phyloP scores from a whole-genome alignment of 345 rosid genomes.

The Linum lewisii region DNA sequence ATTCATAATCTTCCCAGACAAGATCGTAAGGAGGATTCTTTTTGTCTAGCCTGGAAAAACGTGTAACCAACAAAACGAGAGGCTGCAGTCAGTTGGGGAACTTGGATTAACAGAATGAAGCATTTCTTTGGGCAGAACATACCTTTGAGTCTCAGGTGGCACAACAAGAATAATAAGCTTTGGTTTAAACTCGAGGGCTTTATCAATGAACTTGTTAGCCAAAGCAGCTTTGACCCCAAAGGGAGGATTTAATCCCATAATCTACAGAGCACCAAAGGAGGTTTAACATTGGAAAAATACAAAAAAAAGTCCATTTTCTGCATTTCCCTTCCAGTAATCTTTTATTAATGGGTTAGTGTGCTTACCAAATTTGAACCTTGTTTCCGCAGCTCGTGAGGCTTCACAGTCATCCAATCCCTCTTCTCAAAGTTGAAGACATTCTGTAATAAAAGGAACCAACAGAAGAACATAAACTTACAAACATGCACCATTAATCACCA shows the following conservation, averaged over 20 bases:
- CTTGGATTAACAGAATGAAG: constrained; percentile 3
- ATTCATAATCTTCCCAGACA: constrained; percentile 59
- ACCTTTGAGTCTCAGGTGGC: constrained; percentile 86
- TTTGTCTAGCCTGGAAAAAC: constrained; percentile 53
- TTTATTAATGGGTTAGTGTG: constrained; percentile 6
- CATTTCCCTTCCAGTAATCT: not conserved
- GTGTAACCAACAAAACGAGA: constrained; percentile 3
- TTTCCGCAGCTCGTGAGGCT: constrained; percentile 47
- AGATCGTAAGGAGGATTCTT: constrained; percentile 57
- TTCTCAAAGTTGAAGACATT: constrained; percentile 62
- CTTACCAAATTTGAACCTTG: constrained; percentile 68
- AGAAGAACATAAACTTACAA: not conserved
- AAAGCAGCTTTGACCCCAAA: constrained; percentile 68
- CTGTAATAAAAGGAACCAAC: constrained; percentile 26
- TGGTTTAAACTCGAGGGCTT: constrained; percentile 84
- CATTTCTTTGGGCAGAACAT: constrained; percentile 1
- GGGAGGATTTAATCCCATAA: constrained; percentile 96
- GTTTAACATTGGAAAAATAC: not conserved
- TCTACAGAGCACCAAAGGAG: constrained; percentile 30
- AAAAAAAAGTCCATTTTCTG: not conserved
- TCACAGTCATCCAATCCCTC: constrained; percentile 78
- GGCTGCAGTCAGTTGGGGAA: constrained; percentile 2
- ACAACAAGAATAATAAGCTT: constrained; percentile 84
- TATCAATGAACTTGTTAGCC: constrained; percentile 69
- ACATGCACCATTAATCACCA: not conserved